These are phyloP conservation scores for Blastobotrys niveus DNA, from an alignment of 1,139 yeast species.

Conservation along the genomic window DNA sequence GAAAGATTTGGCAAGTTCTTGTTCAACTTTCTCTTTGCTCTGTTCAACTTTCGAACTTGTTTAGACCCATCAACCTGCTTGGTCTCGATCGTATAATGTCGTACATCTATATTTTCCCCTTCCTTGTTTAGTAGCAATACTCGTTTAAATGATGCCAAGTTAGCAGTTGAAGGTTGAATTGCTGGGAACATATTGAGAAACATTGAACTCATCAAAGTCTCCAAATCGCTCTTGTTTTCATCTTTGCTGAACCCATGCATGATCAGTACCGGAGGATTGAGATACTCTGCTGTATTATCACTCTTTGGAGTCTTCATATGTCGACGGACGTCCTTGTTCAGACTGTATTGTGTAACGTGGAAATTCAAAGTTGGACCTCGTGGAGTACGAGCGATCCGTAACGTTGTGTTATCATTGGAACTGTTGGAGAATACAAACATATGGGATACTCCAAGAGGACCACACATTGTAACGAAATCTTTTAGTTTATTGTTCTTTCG, in stretches of 20 bases:
- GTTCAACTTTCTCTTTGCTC: conserved; percentile 42
- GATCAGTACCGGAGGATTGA: conserved; percentile 82
- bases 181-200: conserved; percentile 97
- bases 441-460: conserved; percentile 91
- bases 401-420: conserved; percentile 68
- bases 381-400: conserved; percentile 83
- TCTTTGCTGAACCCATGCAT: conserved; percentile 72
- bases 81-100: conserved; percentile 89
- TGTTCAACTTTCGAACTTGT: conserved; percentile 70
- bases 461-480: conserved; percentile 94
- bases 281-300: conserved; percentile 46
- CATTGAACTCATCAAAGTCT: conserved; percentile 78
- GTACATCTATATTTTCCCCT: conserved; percentile 65
- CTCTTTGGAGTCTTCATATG: conserved; percentile 57
- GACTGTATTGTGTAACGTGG: conserved; percentile 66
- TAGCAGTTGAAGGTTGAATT: conserved; percentile 75
- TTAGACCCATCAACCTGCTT: conserved; percentile 78
- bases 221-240: conserved; percentile 38
- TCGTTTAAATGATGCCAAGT: conserved; percentile 68
- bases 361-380: conserved; percentile 92
- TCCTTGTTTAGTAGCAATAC: conserved; percentile 79
- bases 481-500: conserved; percentile 78
- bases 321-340: conserved; percentile 73
- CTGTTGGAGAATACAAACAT: conserved; percentile 81
- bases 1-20: conserved; percentile 72